Base-by-base conservation (phyloP, 148 eudicot genomes). In the Dysphania ambrosioides region DNA sequence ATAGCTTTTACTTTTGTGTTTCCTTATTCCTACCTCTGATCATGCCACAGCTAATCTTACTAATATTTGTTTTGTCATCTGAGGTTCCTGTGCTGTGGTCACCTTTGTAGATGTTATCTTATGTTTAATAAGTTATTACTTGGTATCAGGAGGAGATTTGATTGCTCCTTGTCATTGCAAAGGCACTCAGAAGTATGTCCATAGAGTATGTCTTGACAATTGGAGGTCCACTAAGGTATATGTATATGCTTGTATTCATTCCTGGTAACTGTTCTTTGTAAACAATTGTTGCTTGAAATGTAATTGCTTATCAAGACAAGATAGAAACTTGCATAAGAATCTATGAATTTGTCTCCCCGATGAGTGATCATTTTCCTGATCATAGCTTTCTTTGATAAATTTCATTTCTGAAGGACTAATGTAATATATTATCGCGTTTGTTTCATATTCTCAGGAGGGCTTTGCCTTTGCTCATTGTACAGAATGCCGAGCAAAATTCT, bases 401-500 rank as follows among this genome's bases (percentile, higher is more conserved):
- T 27, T 18, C 4, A 6, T 64, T 19, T 23, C 16, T 13, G 31
- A 42, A 30, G 44, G 38, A 51, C 35, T 64, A 32, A 74, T 62
- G 64, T 32, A 63, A n/a, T 16, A 18, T 4, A 42, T 40, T 66
- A 24, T 51, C 19, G 4, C 58, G 55, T 57, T 55, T 70, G 44
- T 70, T n/a, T 77, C 71, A 21, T 68, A 42, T 24, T 81, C 35
- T 21, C 95, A 95, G 99, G 99, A 95, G 85, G 98, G 99, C 30
- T 92, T 92, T 87, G 99, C 97, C 75, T 95, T 95, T 88, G 88
- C 99, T 83, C 99, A 95, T 84, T 95, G 99, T 86, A 95, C 99
- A 84, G 99, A 95, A 85, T 95, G 99, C 85, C 89, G 90, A 68
- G 99, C 91, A 62, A 83, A 80, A 80, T 95, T 95, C 81, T 78